A percentile compares a stretch with the other conserved stretches of the same genome.
phyloP scores from a whole-genome alignment of 2,329 filamentous ascomycete species.

The Elsinoe fawcettii region DNA sequence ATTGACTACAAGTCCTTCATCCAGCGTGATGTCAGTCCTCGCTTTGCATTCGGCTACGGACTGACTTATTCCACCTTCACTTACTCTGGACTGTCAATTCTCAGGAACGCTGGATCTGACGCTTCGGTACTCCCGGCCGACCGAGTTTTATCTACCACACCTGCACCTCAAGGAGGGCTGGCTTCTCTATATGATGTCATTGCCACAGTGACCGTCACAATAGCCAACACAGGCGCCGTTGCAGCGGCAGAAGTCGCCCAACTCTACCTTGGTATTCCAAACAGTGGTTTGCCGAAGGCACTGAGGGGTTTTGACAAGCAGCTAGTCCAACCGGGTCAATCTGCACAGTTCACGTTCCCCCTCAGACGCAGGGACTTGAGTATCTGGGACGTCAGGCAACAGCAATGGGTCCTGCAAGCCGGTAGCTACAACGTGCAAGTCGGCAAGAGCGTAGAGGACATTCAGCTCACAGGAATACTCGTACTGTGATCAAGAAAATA shows the following conservation, averaged over 20 bases:
- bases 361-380: slow-evolving; percentile 40
- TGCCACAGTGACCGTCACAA: slow-evolving; percentile 41
- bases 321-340: slow-evolving; percentile 24
- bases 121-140: slow-evolving; percentile 14
- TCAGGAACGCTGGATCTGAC: slow-evolving; percentile 25
- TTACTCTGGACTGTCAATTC: slow-evolving; percentile 26
- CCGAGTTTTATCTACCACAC: slow-evolving; percentile 23
- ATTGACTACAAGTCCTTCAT: slow-evolving; percentile 32
- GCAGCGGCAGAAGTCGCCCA: slow-evolving; percentile 48
- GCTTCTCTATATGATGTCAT: slow-evolving; percentile 42
- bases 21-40: slow-evolving; percentile 25
- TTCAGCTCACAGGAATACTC: slow-evolving; percentile 23
- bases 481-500: not conserved
- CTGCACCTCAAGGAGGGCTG: slow-evolving; percentile 25
- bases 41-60: slow-evolving; percentile 32
- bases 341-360: slow-evolving; percentile 29
- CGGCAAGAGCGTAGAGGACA: slow-evolving; percentile 34
- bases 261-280: slow-evolving; percentile 31
- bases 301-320: slow-evolving; percentile 31
- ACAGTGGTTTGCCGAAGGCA: slow-evolving; percentile 22
- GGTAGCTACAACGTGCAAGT: slow-evolving; percentile 41
- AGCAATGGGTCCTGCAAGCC: slow-evolving; percentile 45
- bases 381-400: slow-evolving; percentile 42
- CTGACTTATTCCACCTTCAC: slow-evolving; percentile 33
- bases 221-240: slow-evolving; percentile 45